Conservation (phyloP, 768 basidiomycete genomes). For the Kondoa malvinella region DNA sequence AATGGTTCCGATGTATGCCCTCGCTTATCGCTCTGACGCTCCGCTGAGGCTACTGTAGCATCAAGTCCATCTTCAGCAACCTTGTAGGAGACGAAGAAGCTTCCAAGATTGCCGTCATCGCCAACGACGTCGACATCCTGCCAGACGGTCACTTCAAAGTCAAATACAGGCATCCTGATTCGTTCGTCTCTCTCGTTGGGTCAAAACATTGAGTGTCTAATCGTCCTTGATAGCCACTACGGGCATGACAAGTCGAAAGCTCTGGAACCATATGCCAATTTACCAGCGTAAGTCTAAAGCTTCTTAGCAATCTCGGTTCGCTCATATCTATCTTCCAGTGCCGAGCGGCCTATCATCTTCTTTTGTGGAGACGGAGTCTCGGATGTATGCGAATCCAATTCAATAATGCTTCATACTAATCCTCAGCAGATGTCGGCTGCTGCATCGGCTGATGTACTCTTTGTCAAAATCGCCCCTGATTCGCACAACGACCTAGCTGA, state of each 20-base stretch:
- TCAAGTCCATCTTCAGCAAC: slow-evolving; percentile 72
- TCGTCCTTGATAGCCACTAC: slow-evolving; percentile 34
- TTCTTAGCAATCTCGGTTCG: too few species aligned
- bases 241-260: slow-evolving; percentile 96
- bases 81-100: slow-evolving; percentile 59
- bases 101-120: slow-evolving; percentile 65
- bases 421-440: slow-evolving; percentile 62
- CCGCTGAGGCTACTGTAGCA: slow-evolving; percentile 72
- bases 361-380: slow-evolving; percentile 86
- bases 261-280: slow-evolving; percentile 69
- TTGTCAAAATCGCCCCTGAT: slow-evolving; percentile 49
- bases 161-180: slow-evolving; percentile 16
- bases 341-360: slow-evolving; percentile 59
- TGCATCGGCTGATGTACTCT: slow-evolving; percentile 77
- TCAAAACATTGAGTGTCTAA: slow-evolving; percentile 20
- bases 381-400: slow-evolving; percentile 5
- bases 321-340: too few species aligned
- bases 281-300: too few species aligned
- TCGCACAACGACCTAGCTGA: slow-evolving; percentile 56
- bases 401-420: not conserved
- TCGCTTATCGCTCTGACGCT: not conserved
- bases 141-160: slow-evolving; percentile 44
- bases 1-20: slow-evolving; percentile 7
- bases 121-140: slow-evolving; percentile 64
- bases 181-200: not conserved